Percentiles rank a stretch among this genome's conserved stretches.
phyloP scores from a whole-genome alignment of 139 green algal genomes.

The Coccomyxa sp. region DNA sequence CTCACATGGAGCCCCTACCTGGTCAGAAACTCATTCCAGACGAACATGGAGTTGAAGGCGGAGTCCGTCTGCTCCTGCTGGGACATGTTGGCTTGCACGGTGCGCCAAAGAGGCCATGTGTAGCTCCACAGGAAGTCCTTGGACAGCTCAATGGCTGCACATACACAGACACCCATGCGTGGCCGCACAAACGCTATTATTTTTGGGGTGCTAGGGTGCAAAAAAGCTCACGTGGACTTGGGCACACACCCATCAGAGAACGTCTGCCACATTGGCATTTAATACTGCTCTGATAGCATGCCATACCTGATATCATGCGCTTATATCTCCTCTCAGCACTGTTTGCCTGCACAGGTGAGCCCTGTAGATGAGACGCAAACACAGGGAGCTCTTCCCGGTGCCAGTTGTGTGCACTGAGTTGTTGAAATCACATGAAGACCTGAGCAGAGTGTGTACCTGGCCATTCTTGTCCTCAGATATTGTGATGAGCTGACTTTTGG shows the following conservation, averaged over 20 bases:
- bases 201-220: too few relatives aligned
- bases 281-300: too few relatives aligned
- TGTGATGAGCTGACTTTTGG: conserved; percentile 35
- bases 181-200: too few relatives aligned
- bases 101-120: conserved; percentile 72
- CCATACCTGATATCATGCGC: conserved; percentile 64
- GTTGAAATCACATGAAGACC: neutral
- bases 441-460: neutral
- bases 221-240: too few relatives aligned
- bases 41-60: conserved; percentile 75
- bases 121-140: conserved; percentile 93
- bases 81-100: conserved; percentile 70
- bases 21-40: conserved; percentile 92
- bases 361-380: neutral
- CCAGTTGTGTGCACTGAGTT: neutral
- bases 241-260: too few relatives aligned
- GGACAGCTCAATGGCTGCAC: conserved; percentile 68
- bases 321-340: conserved; percentile 53
- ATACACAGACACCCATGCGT: too few relatives aligned
- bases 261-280: too few relatives aligned
- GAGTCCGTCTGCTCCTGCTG: conserved; percentile 1
- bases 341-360: neutral
- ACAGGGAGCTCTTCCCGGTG: neutral
- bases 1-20: neutral
- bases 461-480: neutral